A percentile compares a stretch with the other conserved stretches of the same genome.
These are phyloP conservation scores for Salvia miltiorrhiza DNA, from an alignment of 257 asterid species.

Conservation along the genomic window DNA sequence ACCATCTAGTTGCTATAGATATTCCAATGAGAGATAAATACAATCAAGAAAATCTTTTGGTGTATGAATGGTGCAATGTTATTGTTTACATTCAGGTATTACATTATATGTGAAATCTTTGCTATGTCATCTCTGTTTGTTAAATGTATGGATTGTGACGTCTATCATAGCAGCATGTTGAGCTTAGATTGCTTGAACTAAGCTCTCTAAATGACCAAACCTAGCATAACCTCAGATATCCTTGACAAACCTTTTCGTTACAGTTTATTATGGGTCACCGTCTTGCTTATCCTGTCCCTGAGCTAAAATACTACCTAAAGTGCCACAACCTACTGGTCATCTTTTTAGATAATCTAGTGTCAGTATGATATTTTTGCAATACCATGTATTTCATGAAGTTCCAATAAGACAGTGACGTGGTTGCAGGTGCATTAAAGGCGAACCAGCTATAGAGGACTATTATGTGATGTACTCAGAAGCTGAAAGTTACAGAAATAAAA, in stretches of 20 bases:
- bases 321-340: slow-evolving; percentile 12
- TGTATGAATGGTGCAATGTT: neutral
- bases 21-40: neutral
- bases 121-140: neutral
- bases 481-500: slow-evolving; percentile 43
- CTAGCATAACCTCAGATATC: neutral
- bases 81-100: neutral
- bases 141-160: neutral
- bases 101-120: neutral
- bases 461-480: slow-evolving; percentile 71
- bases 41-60: neutral
- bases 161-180: neutral
- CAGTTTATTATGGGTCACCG: neutral
- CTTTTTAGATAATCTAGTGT: slow-evolving; percentile 3
- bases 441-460: slow-evolving; percentile 94
- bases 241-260: neutral
- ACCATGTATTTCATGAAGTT: slow-evolving; percentile 16
- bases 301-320: slow-evolving; percentile 6
- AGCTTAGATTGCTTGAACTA: neutral
- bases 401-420: slow-evolving; percentile 25
- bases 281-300: neutral
- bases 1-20: neutral
- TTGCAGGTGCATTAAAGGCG: slow-evolving; percentile 94
- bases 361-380: slow-evolving; percentile 3
- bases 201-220: neutral